phyloP scores from a whole-genome alignment of 345 rosid genomes.

The Eucalyptus melliodora region DNA sequence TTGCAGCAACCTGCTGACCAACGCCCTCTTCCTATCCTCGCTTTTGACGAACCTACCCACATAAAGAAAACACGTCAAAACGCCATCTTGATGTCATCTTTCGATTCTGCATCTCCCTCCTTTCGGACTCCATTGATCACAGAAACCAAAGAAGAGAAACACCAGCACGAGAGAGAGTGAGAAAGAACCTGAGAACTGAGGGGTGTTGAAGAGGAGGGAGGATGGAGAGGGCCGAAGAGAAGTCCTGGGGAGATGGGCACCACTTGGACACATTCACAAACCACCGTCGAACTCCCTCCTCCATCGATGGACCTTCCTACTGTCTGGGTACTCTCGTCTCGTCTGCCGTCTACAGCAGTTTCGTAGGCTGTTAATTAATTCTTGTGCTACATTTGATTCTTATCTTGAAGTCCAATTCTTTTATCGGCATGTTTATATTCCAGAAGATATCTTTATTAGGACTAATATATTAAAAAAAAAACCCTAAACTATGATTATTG shows the following conservation, averaged over 20 bases:
- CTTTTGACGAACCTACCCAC: conserved; percentile 26
- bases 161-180: not conserved
- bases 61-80: not conserved
- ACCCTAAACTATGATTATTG: not conserved
- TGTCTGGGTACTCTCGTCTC: not conserved
- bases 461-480: not conserved
- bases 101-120: not conserved
- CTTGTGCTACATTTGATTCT: not conserved
- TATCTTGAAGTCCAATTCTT: not conserved
- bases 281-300: conserved; percentile 47
- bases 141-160: not conserved
- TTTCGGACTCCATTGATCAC: not conserved
- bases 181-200: conserved; percentile 35
- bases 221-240: conserved; percentile 29
- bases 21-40: conserved; percentile 53
- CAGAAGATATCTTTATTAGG: not conserved
- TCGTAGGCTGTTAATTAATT: not conserved
- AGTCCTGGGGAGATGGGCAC: conserved; percentile 36
- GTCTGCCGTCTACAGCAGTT: not conserved
- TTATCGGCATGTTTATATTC: not conserved
- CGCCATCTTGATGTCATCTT: not conserved
- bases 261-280: conserved; percentile 43
- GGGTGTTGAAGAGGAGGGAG: conserved; percentile 34
- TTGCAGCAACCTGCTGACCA: conserved; percentile 56
- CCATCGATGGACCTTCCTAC: conserved; percentile 11